These are phyloP conservation scores for Casuarina glauca DNA, from an alignment of 306 rosid species.

Conservation along the genomic window DNA sequence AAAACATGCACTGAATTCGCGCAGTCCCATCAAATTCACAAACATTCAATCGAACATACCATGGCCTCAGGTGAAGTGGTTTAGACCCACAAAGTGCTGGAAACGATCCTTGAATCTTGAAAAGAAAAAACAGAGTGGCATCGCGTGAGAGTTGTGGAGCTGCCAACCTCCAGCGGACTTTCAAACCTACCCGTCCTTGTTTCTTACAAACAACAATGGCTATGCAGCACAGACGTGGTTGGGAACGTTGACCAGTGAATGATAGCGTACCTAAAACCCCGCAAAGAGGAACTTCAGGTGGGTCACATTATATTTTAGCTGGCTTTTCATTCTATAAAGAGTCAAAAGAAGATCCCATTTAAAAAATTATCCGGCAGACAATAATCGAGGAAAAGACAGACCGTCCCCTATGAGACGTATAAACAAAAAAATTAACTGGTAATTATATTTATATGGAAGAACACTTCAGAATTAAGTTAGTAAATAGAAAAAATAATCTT, in stretches of 20 bases:
- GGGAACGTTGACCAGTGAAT: background rate
- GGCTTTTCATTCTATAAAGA: too few relatives aligned
- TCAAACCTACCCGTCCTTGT: conserved; percentile 46
- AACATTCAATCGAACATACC: conserved; percentile 36
- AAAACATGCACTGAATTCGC: background rate
- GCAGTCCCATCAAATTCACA: background rate
- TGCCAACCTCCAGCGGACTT: conserved; percentile 34
- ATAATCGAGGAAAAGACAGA: background rate
- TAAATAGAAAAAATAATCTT: too few relatives aligned
- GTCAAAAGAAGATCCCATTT: background rate
- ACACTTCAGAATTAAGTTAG: too few relatives aligned
- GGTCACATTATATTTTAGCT: too few relatives aligned
- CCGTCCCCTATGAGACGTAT: too few relatives aligned
- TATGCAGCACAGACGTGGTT: background rate
- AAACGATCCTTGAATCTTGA: conserved; percentile 12
- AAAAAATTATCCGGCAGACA: background rate
- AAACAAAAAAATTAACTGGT: too few relatives aligned
- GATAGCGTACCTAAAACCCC: too few relatives aligned
- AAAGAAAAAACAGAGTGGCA: background rate
- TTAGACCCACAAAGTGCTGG: conserved; percentile 8
- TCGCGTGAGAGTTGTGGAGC: background rate
- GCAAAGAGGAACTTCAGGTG: too few relatives aligned
- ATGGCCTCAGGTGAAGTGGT: conserved; percentile 28
- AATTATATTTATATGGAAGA: too few relatives aligned
- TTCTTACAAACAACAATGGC: conserved; percentile 11